Conservation (phyloP, 306 rosid genomes). For the Rosa persica region DNA sequence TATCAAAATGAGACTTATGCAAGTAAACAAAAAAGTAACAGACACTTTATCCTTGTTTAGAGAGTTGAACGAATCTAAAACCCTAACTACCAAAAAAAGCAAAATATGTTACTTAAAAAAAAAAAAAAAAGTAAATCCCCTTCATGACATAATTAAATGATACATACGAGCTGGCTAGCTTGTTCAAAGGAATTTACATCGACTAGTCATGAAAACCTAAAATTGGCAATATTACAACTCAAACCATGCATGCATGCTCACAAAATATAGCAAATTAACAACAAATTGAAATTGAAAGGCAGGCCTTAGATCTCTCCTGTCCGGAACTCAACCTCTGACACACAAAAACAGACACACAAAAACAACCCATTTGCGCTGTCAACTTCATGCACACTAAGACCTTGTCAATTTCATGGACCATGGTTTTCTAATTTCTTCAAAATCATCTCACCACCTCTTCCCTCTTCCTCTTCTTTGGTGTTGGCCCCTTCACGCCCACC, state of each 20-base stretch:
- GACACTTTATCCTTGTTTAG: background rate
- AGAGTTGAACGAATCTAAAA: background rate
- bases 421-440: constrained; percentile 15
- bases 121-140: background rate
- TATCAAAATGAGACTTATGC: too few species aligned
- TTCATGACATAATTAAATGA: background rate
- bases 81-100: background rate
- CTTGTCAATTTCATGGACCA: constrained; percentile 22
- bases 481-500: background rate
- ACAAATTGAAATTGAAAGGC: constrained; percentile 41
- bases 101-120: background rate
- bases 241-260: background rate
- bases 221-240: background rate
- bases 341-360: constrained; percentile 31
- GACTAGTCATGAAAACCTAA: constrained; percentile 1
- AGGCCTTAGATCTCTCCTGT: constrained; percentile 57
- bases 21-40: background rate
- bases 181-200: background rate
- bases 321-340: constrained; percentile 35
- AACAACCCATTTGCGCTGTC: constrained; percentile 19
- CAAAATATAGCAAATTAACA: constrained; percentile 17
- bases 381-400: constrained; percentile 8
- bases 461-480: constrained; percentile 1
- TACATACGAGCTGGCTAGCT: background rate
- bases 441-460: constrained; percentile 7